These are phyloP conservation scores for Nothomitra cinnamomea DNA, from an alignment of 2,329 filamentous ascomycete species.

Conservation along the genomic window DNA sequence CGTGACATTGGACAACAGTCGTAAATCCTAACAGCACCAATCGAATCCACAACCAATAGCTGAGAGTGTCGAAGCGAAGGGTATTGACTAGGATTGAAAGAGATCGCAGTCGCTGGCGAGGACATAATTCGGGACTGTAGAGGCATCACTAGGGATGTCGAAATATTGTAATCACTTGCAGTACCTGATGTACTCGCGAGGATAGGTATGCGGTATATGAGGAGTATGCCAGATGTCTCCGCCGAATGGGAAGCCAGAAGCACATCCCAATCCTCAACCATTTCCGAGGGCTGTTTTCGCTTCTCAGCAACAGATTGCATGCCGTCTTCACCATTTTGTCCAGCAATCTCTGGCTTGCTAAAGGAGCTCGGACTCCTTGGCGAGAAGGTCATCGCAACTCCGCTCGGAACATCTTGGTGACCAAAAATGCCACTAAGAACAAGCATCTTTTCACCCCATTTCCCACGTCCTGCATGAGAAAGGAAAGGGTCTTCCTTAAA, in stretches of 20 bases:
- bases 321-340: neutral
- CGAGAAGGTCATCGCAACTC: conserved; percentile 36
- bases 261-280: conserved; percentile 19
- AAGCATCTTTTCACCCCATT: conserved; percentile 28
- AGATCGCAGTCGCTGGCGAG: conserved; percentile 31
- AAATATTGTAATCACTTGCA: conserved; percentile 15
- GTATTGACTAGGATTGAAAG: conserved; percentile 36
- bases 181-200: conserved; percentile 5
- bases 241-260: conserved; percentile 25
- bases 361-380: conserved; percentile 7
- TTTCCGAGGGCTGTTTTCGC: conserved; percentile 13
- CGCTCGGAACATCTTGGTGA: conserved; percentile 33
- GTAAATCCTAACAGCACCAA: conserved; percentile 40
- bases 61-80: conserved; percentile 35
- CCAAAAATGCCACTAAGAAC: conserved; percentile 28
- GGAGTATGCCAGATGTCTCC: conserved; percentile 23
- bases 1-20: conserved; percentile 23
- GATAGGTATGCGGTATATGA: conserved; percentile 24
- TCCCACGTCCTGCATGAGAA: conserved; percentile 15
- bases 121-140: conserved; percentile 31
- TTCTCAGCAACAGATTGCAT: conserved; percentile 6
- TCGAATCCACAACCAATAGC: conserved; percentile 35
- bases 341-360: conserved; percentile 8
- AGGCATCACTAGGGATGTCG: conserved; percentile 24
- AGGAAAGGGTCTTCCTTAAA: neutral